Evolutionary conservation across 106 monocot species (phyloP).

Genomic region (Phalaenopsis aphrodite): DNA sequence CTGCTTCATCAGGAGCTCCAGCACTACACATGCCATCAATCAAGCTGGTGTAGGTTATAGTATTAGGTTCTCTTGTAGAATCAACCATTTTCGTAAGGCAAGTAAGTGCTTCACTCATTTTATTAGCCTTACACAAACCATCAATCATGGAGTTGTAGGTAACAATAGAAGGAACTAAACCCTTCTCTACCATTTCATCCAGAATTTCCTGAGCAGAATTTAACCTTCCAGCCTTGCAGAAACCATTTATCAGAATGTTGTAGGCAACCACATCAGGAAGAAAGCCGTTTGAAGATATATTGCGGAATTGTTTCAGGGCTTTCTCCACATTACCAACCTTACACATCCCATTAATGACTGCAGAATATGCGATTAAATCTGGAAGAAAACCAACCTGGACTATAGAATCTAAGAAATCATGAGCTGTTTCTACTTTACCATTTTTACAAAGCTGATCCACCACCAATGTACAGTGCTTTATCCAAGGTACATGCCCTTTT

Average conservation of each 20-base stretch:
- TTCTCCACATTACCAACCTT: slow-evolving; percentile 36
- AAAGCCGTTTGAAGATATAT: slow-evolving; percentile 34
- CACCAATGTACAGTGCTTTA: slow-evolving; percentile 61
- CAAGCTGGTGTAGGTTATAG: slow-evolving; percentile 55
- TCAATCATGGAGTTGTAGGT: slow-evolving; percentile 78
- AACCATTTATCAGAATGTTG: slow-evolving; percentile 81
- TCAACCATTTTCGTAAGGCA: slow-evolving; percentile 40
- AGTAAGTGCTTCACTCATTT: slow-evolving; percentile 34
- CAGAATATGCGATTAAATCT: slow-evolving; percentile 69
- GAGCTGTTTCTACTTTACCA: slow-evolving; percentile 50
- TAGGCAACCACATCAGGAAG: slow-evolving; percentile 76
- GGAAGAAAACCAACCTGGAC: slow-evolving; percentile 63
- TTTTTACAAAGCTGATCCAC: slow-evolving; percentile 50
- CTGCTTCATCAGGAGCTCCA: slow-evolving; percentile 45
- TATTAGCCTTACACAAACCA: slow-evolving; percentile 64
- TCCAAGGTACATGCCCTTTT: slow-evolving; percentile 68
- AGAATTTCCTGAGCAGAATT: slow-evolving; percentile 43
- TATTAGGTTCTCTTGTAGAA: slow-evolving; percentile 32
- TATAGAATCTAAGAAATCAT: slow-evolving; percentile 50
- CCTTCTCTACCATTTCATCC: slow-evolving; percentile 58
- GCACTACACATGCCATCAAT: slow-evolving; percentile 62
- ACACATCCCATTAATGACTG: slow-evolving; percentile 59
- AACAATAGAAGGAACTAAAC: slow-evolving; percentile 58
- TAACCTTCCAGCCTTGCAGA: slow-evolving; percentile 60
- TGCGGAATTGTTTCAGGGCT: slow-evolving; percentile 49